Percentiles rank a stretch among this genome's conserved stretches.
These are phyloP conservation scores for Penicillium sp. DNA, from an alignment of 2,329 filamentous ascomycete genomes.

Conservation along the genomic window DNA sequence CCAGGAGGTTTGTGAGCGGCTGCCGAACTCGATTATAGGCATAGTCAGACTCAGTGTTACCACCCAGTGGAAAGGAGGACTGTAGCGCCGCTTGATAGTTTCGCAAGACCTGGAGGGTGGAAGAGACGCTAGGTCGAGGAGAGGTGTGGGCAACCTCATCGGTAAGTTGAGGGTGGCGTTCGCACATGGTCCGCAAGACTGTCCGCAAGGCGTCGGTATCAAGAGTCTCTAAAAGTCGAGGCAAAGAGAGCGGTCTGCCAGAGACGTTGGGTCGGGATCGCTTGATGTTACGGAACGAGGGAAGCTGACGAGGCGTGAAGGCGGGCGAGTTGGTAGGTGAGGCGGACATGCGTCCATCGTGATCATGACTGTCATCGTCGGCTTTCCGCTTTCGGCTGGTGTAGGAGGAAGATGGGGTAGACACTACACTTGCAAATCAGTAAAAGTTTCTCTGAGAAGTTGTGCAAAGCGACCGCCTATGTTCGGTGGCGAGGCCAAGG, in stretches of 20 bases:
- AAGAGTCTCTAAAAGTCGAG: constrained; percentile 87
- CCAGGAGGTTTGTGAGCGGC: constrained; percentile 70
- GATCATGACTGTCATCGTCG: constrained; percentile 58
- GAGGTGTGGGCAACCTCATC: constrained; percentile 78
- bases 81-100: constrained; percentile 76
- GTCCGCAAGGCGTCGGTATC: constrained; percentile 76
- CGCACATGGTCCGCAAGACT: constrained; percentile 85
- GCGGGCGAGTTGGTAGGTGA: constrained; percentile 80
- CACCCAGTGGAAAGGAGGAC: constrained; percentile 76
- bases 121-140: constrained; percentile 76
- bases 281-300: constrained; percentile 62
- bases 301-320: constrained; percentile 61
- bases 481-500: neutral
- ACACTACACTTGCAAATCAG: constrained; percentile 26
- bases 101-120: constrained; percentile 71
- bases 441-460: constrained; percentile 2
- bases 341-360: constrained; percentile 81
- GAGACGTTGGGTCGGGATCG: constrained; percentile 62
- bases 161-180: constrained; percentile 77
- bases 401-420: constrained; percentile 36
- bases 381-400: constrained; percentile 76
- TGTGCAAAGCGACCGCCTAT: neutral
- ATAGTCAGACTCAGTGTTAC: constrained; percentile 81
- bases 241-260: constrained; percentile 59
- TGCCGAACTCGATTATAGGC: constrained; percentile 89